Base-by-base conservation (phyloP, 176 grass and related monocot species). In the Oryza nivara region DNA sequence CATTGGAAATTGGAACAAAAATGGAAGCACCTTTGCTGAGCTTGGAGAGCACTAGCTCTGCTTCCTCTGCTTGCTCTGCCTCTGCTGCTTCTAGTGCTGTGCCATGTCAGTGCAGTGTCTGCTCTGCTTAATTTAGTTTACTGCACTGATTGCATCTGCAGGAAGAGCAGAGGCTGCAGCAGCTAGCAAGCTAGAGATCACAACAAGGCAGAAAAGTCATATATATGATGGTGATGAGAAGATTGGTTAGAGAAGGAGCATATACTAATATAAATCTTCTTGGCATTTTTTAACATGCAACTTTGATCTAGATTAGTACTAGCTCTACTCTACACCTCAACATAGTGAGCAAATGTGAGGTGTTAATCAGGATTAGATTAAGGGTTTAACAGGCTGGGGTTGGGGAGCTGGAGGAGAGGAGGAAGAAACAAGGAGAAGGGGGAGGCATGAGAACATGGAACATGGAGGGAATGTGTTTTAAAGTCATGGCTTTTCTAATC, bases 401-500 rank as follows among this genome's bases (percentile, higher is more conserved):
- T 77, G 45, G 77, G 68, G 68, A 81, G 48, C 64, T 32, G 79
- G 70, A 70, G 60, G 56, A 34, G 80, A 76, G 66, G 65, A 85
- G 75, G 49, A 67, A 79, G 82, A 17, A 51, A 75, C 72, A 76
- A 76, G 19, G 19, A 76, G 85, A 69, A 69, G 40, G 64, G 11
- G 69, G 64, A 47, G 61, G 41, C 78, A 89, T 79, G 90, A 77
- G 85, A 89, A 92, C 94, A 97, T 90, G 82, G 89, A 94, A 92
- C 90, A 94, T 97, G 95, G 92, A 83, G 88, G 85, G 92, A 94
- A 92, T 92, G 90, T 91, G 90, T 85, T 93, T 80, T 86, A 76
- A 85, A 87, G 87, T 65, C 84, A 82, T 81, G 84, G 72, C 81
- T 88, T 90, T 88, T 86, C 84, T 65, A 75, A 75, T 74, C 82